phyloP scores from a whole-genome alignment of 2,329 filamentous ascomycete genomes.

The Neoascochyta sp. region DNA sequence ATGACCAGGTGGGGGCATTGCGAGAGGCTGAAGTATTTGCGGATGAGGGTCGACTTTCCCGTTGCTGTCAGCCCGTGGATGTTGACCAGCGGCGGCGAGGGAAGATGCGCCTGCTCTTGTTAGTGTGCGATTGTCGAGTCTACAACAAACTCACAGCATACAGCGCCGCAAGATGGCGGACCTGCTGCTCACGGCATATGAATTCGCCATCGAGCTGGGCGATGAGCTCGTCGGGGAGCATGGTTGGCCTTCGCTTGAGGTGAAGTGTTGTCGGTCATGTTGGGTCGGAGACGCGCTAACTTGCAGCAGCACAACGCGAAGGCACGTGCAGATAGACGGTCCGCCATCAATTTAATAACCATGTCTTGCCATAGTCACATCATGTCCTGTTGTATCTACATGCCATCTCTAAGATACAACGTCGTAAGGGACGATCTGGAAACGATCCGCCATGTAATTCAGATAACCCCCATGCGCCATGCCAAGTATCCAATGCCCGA shows the following conservation, averaged over 20 bases:
- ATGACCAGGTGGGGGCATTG: slow-evolving; percentile 58
- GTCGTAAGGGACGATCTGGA: too few relatives aligned
- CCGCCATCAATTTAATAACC: too few relatives aligned
- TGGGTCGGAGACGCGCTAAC: slow-evolving; percentile 11
- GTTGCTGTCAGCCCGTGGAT: slow-evolving; percentile 82
- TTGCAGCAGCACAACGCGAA: slow-evolving; percentile 13
- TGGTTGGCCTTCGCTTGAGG: slow-evolving; percentile 15
- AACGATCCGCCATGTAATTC: slow-evolving; percentile 11
- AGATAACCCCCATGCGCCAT: slow-evolving; percentile 28
- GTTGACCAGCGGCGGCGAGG: slow-evolving; percentile 70
- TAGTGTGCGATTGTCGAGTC: too few relatives aligned
- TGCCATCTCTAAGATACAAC: too few relatives aligned
- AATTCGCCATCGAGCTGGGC: slow-evolving; percentile 37
- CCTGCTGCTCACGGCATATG: slow-evolving; percentile 47
- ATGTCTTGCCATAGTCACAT: too few relatives aligned
- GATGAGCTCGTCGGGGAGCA: slow-evolving; percentile 39
- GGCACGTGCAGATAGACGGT: slow-evolving; percentile 15
- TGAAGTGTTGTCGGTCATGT: background rate
- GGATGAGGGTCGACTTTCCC: slow-evolving; percentile 73
- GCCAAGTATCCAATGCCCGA: slow-evolving; percentile 23
- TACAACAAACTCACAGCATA: slow-evolving; percentile 39
- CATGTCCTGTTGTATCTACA: too few relatives aligned
- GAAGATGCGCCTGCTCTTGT: slow-evolving; percentile 55
- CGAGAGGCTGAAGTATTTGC: slow-evolving; percentile 56
- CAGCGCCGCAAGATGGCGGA: slow-evolving; percentile 46